Evolutionary conservation across 345 rosid genomes (phyloP), one percentile per base, ranked within the genome.

Genomic region (Chamaenerion angustifolium): DNA sequence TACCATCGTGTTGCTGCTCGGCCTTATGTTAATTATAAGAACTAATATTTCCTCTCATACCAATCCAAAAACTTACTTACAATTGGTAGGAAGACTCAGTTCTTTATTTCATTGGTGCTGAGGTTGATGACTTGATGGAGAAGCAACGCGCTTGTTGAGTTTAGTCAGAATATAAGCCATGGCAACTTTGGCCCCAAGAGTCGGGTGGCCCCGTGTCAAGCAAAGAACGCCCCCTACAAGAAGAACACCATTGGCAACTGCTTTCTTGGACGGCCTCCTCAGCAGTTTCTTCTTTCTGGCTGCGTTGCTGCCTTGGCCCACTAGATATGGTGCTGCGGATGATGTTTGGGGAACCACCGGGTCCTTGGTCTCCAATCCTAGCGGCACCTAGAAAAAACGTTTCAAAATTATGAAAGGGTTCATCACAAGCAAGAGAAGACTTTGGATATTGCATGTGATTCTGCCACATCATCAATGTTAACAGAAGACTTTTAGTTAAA

Each of bases 161-260:
- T 86, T 90, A 3, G 87, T 70, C 75, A 90, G 56, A 65, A 90
- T 62, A 63, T 75, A 90, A 44, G 92, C 94, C 72, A 86, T 58
- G 11, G 82, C 92, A 52, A 83, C 88, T 68, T 85, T 90, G 43
- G 86, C 95, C 15, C 92, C 88, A 10, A 90, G 70, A 40, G 76
- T 61, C 8, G 92, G 72, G 56, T 72, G 82, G 53, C 87, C 89
- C 11, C 83, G 81, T 14, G 94, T 72, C 51, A 90, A 71, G 68
- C 80, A 90, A 56, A 90, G 61, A 11, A 69, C 73, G 40, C 89
- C 90, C 8, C 95, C 98, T 48, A 71, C 64, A 45, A 90, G 70
- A 57, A 90, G 70, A 77, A 80, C 46, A 63, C 94, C 62, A 18
- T 81, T 81, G 12, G 80, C 83, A n/a, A 86, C 56, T 18, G 66